Evolutionary conservation across 345 rosid species (phyloP).

Genomic region (Pelargonium nanum): DNA sequence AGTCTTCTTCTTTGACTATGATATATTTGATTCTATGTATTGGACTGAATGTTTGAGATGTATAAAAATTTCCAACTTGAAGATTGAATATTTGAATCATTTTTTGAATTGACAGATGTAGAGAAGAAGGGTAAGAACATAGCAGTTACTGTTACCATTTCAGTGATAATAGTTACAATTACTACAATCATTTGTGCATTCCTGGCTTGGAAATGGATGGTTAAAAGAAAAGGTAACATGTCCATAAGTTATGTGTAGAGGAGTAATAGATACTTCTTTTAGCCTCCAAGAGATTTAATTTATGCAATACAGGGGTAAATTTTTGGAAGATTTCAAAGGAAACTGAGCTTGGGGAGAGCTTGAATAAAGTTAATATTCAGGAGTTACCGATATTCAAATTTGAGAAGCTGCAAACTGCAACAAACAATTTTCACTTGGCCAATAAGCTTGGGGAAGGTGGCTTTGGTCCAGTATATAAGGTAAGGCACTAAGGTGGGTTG

Average conservation of each 20-base stretch:
- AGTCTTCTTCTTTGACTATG: too few relatives aligned
- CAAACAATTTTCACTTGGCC: conserved; percentile 14
- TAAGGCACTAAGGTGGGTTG: conserved; percentile 5
- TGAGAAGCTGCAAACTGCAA: conserved; percentile 16
- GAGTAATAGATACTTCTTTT: neutral
- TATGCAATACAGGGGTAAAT: neutral
- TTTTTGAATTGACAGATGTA: neutral
- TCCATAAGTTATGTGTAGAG: neutral
- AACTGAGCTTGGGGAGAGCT: neutral
- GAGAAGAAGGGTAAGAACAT: neutral
- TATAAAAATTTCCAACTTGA: too few relatives aligned
- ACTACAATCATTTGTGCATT: neutral
- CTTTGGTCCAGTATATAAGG: conserved; percentile 35
- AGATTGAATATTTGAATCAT: too few relatives aligned
- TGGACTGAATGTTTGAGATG: too few relatives aligned
- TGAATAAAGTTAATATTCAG: conserved; percentile 6
- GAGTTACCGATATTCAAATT: conserved; percentile 20
- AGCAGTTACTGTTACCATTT: neutral
- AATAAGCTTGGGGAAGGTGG: conserved; percentile 34
- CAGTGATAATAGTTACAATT: neutral
- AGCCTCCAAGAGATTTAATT: neutral
- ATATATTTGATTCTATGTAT: too few relatives aligned
- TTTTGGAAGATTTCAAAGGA: neutral
- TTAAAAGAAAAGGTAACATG: neutral
- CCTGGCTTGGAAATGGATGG: neutral